Base-by-base conservation (phyloP, 73 alveolate genomes). In the Diophrys sp. region DNA sequence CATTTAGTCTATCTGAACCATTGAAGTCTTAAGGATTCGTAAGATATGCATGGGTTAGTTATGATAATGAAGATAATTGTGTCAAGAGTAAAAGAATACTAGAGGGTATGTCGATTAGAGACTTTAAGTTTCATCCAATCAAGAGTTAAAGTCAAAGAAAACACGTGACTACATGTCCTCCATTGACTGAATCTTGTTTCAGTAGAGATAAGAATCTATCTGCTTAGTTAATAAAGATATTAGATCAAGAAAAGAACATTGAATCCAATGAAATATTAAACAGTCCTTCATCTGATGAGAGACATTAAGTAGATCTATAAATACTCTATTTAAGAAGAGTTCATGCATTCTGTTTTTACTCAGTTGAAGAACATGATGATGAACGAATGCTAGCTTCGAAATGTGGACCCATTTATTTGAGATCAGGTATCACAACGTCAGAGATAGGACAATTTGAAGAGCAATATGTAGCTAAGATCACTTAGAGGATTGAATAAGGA, bases 261-360 rank as follows among this genome's bases (percentile, higher is more conserved):
- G 84, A 78, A 1, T 25, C n/a, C 62, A 72, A 31, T 53, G 32
- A 56, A 5, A 24, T n/a, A 2, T 34, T 29, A 71, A 71, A 30
- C 56, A 81, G 83, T 70, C 80, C 78, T 44, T 79, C 57, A 67
- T 76, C 70, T 33, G 54, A 75, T 25, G 84, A 33, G 55, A 75
- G 72, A 33, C 56, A 78, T 2, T 85, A 77, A 54, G 90, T 95
- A 33, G 97, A 93, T 73, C 68, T 91, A 55, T 94, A 89, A 34
- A 74, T 95, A 23, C 89, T 95, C 68, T 95, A 95, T 75, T 79
- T 95, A 34, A 83, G 99, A 76, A 93, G 92, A 80, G 95, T 95
- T 1, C 98, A 95, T 75, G 94, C 96, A 29, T 95, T 91, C 82
- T 95, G 99, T 85, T 93, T 77, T 84, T 95, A 95, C 85, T 95